These are phyloP conservation scores for sorghum (Sorghum bicolor) DNA, from an alignment of 176 grass and related monocot species.

Conservation along the genomic window Sorghum_bicolor_NCBIv3 NC_012870.2:65015501-65016000, in stretches of 20 bases:
- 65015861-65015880: neutral
- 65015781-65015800: neutral
- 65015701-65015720: conserved; percentile 70
- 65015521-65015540: conserved; percentile 15
- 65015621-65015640: conserved; percentile 14
- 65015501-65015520: conserved; percentile 53
- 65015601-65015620: neutral
- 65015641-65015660: conserved; percentile 7
- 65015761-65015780: neutral
- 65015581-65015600: neutral
- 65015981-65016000: conserved; percentile 6
- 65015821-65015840: conserved; percentile 12
- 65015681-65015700: conserved; percentile 61
- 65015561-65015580: neutral
- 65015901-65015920: conserved; percentile 78
- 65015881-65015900: conserved; percentile 65
- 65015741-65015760: neutral
- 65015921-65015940: conserved; percentile 65
- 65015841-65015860: neutral
- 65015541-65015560: conserved; percentile 43
- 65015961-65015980: conserved; percentile 1
- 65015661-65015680: conserved; percentile 49
- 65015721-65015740: conserved; percentile 12
- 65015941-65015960: neutral
- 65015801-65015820: neutral